Evolutionary conservation across 176 grass and related monocot species (phyloP).

Genomic region (Carex pumila): DNA sequence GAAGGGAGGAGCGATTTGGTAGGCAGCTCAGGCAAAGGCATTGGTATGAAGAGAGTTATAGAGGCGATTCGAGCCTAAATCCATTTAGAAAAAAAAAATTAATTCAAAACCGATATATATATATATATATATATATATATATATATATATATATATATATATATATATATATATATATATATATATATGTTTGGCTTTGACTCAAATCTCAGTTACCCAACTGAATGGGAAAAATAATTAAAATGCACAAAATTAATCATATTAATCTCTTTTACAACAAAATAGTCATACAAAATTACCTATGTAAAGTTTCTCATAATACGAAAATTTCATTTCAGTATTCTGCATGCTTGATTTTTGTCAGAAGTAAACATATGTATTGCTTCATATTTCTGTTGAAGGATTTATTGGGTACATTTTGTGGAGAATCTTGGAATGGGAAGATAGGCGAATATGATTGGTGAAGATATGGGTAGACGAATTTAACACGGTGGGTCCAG

Average conservation of each 20-base stretch:
- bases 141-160: no score
- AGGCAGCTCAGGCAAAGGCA: no score
- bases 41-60: no score
- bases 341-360: background rate
- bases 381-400: background rate
- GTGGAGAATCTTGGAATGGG: background rate
- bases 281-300: background rate
- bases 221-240: background rate
- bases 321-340: background rate
- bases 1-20: no score
- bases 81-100: no score
- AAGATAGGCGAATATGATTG: background rate
- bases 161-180: no score
- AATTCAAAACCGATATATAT: no score
- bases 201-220: no score
- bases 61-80: no score
- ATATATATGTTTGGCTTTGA: fast-evolving
- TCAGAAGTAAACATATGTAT: background rate
- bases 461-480: background rate
- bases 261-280: background rate
- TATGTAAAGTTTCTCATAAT: background rate
- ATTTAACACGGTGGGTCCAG: constrained; percentile 13
- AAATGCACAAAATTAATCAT: background rate
- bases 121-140: no score
- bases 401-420: background rate